Base-by-base conservation (phyloP, 208 protist species). In the Acanthamoeba rhysodes region DNA sequence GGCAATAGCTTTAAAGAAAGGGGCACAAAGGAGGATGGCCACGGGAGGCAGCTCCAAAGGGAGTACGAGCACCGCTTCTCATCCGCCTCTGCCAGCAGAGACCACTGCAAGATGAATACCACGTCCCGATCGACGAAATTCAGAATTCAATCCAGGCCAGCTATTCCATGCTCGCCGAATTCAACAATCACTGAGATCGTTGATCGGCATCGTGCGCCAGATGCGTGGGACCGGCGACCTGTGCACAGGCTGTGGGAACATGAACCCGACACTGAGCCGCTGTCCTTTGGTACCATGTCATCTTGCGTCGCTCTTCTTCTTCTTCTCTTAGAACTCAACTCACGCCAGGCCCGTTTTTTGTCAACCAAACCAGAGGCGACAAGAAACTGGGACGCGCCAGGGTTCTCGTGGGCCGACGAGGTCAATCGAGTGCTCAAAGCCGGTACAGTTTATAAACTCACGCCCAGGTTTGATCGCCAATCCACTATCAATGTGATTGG, bases 141-240 rank as follows among this genome's bases (percentile, higher is more conserved):
- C 82, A 90, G 29, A 55, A 90, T 12, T 66, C 50, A 0, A 90
- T 90, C 18, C 82, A 90, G 45, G 29, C 55, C 16, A 37, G n/a
- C 18, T 90, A 90, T 12, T 18, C 27, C 50, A 90, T 90, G 82
- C 82, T 90, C n/a, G 50, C 34, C 50, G 82, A 90, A 12, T 90
- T 53, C 82, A 90, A 64, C 45, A 55, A 90, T 50, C 48, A 16
- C 2, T 50, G 48, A 10, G 48, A 50, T 50, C 8, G 55, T 59
- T 18, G 20, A 24, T 59, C 16, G 48, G 48, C 4, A 41, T 76
- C n/a, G 70, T 78, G 64, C 9, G 9, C 64, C 72, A 82, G 72
- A 22, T 82, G 72, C 72, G 72, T 7, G 72, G 72, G 0, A 82
- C 72, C 5, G 72, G 41, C 5, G 41, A 37, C 37, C 4, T 82